Base-by-base conservation (phyloP, 768 basidiomycete genomes). In the Astraeus odoratus region DNA sequence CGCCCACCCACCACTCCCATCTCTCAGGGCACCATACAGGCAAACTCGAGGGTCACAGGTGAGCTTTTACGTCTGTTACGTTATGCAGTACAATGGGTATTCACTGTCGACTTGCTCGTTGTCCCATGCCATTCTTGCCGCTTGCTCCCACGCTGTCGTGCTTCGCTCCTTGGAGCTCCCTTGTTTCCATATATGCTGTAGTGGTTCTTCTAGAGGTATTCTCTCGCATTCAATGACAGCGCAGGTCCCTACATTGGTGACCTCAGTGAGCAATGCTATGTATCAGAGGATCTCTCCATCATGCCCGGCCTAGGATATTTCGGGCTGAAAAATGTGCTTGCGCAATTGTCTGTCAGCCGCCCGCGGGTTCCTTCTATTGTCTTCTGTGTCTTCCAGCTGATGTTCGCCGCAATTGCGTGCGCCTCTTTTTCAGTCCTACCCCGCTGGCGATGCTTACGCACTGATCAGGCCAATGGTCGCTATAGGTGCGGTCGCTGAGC, bases 191-290 rank as follows among this genome's bases (percentile, higher is more conserved):
- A n/a, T n/a, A n/a, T n/a, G n/a, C n/a, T n/a, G 13, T 51, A 92
- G 84, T 94, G 91, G 91, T 93, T 91, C 72, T 93, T 95, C 74
- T 96, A 93, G 94, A 94, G 94, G 2, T 97, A 76, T 68, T 93
- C 91, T 2, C 72, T 98, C 19, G 78, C 94, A 0, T 98, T 98
- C 69, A 86, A 83, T 49, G 86, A 90, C 12, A 78, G 74, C 0
- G 89, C 73, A 4, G 71, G 67, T 49, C 51, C 55, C n/a, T 98
- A 74, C 64, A 95, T 99, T 50, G 95, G 95, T 8, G 70, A 95
- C 54, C 75, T 99, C 26, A 73, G 86, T 84, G 49, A 41, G 82
- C 68, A 3, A 5, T n/a, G 25, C 16, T 23, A 6, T 35, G 4
- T 29, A n/a, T 38, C 8, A 5, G 1, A n/a, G 43, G 10, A 9